phyloP scores from a whole-genome alignment of 768 basidiomycete species.

The Mycena galopus region DNA sequence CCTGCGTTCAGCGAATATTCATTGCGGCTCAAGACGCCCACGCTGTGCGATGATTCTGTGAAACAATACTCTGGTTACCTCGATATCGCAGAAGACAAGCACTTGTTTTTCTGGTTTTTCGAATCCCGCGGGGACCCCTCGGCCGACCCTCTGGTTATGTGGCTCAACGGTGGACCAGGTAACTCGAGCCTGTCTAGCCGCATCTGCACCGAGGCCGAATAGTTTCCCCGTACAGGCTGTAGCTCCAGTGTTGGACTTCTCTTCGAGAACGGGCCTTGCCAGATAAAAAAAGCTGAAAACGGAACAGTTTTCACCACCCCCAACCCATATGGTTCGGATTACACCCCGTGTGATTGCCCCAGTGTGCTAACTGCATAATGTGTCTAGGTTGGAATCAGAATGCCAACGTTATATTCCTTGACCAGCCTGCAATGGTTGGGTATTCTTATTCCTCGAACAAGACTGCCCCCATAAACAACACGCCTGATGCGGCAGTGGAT shows the following conservation, averaged over 20 bases:
- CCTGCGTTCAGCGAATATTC: conserved; percentile 61
- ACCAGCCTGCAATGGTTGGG: conserved; percentile 90
- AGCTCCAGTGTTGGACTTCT: conserved; percentile 86
- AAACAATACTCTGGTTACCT: conserved; percentile 88
- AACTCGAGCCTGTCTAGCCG: too few species aligned
- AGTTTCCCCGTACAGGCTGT: conserved; percentile 49
- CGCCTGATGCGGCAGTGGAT: conserved; percentile 89
- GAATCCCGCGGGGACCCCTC: conserved; percentile 83
- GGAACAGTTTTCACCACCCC: conserved; percentile 54
- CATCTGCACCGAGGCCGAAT: too few species aligned
- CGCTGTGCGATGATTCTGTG: conserved; percentile 82
- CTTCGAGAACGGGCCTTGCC: conserved; percentile 95
- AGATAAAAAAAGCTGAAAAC: conserved; percentile 73
- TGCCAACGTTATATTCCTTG: conserved; percentile 83
- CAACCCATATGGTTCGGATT: conserved; percentile 72
- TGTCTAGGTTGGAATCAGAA: conserved; percentile 77
- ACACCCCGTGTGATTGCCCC: neutral
- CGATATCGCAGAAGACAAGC: conserved; percentile 82
- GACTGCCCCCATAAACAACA: conserved; percentile 78
- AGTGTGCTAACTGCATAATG: neutral
- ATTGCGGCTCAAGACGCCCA: conserved; percentile 73
- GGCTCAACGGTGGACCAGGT: conserved; percentile 85
- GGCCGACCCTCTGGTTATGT: conserved; percentile 86
- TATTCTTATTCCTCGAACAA: conserved; percentile 85
- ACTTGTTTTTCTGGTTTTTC: conserved; percentile 96